Conservation (phyloP, 352 stramenopile species). For the Phytophthora fragariae region DNA sequence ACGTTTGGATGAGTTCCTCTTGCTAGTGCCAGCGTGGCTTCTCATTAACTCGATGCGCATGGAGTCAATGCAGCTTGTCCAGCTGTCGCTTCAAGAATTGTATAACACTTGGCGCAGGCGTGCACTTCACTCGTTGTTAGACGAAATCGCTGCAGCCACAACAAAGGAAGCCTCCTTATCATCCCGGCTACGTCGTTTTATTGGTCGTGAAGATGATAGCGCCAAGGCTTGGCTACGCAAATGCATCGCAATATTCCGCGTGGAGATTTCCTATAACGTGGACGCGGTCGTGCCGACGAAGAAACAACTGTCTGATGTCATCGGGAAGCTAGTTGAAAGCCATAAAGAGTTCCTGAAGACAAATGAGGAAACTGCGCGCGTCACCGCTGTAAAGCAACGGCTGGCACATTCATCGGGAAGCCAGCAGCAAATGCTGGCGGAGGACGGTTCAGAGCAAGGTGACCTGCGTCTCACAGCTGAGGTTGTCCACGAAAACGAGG, state of each 20-base stretch:
- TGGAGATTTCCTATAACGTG: conserved; percentile 84
- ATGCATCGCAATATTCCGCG: conserved; percentile 79
- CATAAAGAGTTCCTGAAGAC: conserved; percentile 74
- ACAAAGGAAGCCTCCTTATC: conserved; percentile 43
- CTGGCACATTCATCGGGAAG: conserved; percentile 63
- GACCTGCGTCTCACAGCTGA: conserved; percentile 84
- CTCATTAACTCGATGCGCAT: conserved; percentile 99
- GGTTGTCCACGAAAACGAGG: conserved; percentile 92
- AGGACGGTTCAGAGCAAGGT: conserved; percentile 67
- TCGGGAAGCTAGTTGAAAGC: conserved; percentile 61
- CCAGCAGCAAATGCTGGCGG: conserved; percentile 42
- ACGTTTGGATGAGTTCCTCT: conserved; percentile 65
- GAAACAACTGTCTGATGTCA: conserved; percentile 75
- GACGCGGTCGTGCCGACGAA: conserved; percentile 69
- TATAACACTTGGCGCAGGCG: conserved; percentile 98
- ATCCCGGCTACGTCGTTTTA: conserved; percentile 72
- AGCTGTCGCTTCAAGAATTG: conserved; percentile 97
- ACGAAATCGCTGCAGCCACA: conserved; percentile 56
- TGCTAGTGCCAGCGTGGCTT: conserved; percentile 95
- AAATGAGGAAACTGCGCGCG: conserved; percentile 50
- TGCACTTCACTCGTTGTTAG: conserved; percentile 91
- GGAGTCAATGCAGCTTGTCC: conserved; percentile 99
- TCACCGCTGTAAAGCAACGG: conserved; percentile 67
- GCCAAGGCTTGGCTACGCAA: conserved; percentile 64
- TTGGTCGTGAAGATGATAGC: conserved; percentile 45